A percentile compares a stretch with the other conserved stretches of the same genome.
These are phyloP conservation scores for Huiozyma sinensis DNA, from an alignment of 805 yeast genomes.

Conservation along the genomic window DNA sequence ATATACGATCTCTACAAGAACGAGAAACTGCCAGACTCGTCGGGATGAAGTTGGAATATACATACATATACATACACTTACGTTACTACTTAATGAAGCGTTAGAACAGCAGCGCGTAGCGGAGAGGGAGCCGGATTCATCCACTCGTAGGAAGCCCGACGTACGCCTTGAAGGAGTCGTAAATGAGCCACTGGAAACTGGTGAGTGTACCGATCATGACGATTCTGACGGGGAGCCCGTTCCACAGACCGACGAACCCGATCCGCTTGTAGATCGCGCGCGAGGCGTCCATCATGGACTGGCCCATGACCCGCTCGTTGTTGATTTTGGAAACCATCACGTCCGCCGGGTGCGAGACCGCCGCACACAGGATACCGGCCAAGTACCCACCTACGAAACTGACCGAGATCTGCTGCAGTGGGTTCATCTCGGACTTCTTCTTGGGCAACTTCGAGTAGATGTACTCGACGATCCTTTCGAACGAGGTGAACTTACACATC, in stretches of 20 bases:
- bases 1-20: conserved; percentile 1
- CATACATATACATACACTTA: no score
- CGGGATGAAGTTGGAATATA: no score
- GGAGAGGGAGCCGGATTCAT: no score
- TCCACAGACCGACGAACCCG: conserved; percentile 90
- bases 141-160: conserved; percentile 95
- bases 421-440: conserved; percentile 58
- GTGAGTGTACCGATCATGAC: conserved; percentile 96
- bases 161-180: conserved; percentile 91
- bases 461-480: conserved; percentile 78
- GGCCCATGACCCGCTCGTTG: conserved; percentile 52
- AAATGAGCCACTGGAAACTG: conserved; percentile 93
- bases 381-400: conserved; percentile 92
- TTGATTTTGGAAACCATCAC: conserved; percentile 94
- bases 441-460: conserved; percentile 69
- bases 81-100: no score
- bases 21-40: no score
- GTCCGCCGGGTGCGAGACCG: conserved; percentile 97
- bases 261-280: conserved; percentile 64
- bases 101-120: no score
- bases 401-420: conserved; percentile 81
- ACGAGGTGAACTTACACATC: conserved; percentile 92
- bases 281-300: conserved; percentile 57
- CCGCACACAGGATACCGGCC: conserved; percentile 95
- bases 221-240: conserved; percentile 88